These are phyloP conservation scores for Daldinia concentrica DNA, from an alignment of 495 filamentous ascomycete genomes.

Conservation along the genomic window DNA sequence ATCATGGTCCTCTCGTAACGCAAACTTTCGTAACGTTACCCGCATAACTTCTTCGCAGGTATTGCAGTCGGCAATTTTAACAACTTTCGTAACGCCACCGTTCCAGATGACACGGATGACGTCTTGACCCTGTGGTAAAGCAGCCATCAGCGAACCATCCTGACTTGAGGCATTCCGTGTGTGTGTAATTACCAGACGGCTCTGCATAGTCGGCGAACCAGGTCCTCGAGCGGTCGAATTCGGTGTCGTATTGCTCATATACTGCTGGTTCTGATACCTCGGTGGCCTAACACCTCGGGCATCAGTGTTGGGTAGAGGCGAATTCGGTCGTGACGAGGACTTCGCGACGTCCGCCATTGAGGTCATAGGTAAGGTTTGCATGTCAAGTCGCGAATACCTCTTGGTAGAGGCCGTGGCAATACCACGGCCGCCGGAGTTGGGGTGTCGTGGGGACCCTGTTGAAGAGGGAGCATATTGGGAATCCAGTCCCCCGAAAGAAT, in stretches of 20 bases:
- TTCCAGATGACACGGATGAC: conserved; percentile 92
- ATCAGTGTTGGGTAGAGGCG: conserved; percentile 70
- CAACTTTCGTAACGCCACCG: conserved; percentile 87
- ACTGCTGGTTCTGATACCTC: conserved; percentile 53
- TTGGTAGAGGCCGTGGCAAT: conserved; percentile 68
- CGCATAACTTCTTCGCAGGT: conserved; percentile 90
- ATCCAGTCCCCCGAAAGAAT: conserved; percentile 77
- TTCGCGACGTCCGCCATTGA: conserved; percentile 59
- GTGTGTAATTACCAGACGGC: conserved; percentile 60
- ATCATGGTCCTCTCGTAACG: conserved; percentile 76
- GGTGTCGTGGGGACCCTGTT: conserved; percentile 70
- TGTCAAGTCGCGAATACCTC: conserved; percentile 75
- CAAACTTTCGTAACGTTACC: conserved; percentile 83
- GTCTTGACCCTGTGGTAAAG: conserved; percentile 78
- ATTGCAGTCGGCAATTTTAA: conserved; percentile 88
- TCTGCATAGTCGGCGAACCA: conserved; percentile 54
- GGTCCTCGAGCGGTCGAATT: conserved; percentile 48
- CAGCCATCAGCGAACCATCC: conserved; percentile 82
- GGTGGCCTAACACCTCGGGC: conserved; percentile 52
- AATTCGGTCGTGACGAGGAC: conserved; percentile 70
- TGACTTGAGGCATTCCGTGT: conserved; percentile 74
- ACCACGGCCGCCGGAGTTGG: conserved; percentile 59
- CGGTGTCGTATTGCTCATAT: conserved; percentile 46
- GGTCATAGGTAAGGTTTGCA: conserved; percentile 51
- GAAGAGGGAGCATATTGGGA: conserved; percentile 69